Evolutionary conservation across 371 early-diverging fungal genomes (phyloP).

Genomic region (Apophysomyces variabilis): DNA sequence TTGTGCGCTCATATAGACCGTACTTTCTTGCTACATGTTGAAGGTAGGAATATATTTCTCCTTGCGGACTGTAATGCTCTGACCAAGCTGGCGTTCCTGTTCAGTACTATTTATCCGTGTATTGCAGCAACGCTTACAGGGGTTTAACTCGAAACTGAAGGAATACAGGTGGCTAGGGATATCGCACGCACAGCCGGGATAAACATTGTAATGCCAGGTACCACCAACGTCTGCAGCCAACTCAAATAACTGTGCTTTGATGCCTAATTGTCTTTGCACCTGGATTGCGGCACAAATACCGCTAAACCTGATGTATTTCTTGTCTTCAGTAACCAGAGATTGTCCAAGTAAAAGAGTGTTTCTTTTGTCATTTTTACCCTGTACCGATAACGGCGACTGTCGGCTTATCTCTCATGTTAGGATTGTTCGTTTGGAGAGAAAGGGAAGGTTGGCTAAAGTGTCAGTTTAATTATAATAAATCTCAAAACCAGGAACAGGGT

Average conservation of each 20-base stretch:
- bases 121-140: conserved; percentile 28
- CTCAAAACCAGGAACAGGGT: background rate
- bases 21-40: conserved; percentile 49
- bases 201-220: conserved; percentile 63
- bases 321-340: background rate
- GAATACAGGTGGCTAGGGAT: conserved; percentile 59
- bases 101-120: background rate
- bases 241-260: conserved; percentile 53
- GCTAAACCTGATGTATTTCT: conserved; percentile 39
- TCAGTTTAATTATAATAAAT: background rate
- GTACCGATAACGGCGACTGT: background rate
- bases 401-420: background rate
- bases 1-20: conserved; percentile 47
- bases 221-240: conserved; percentile 57
- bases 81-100: conserved; percentile 52
- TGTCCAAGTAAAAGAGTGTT: background rate
- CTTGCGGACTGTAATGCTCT: conserved; percentile 35
- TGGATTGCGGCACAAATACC: conserved; percentile 61
- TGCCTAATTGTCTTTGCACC: conserved; percentile 47
- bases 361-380: background rate
- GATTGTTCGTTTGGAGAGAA: background rate
- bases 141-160: conserved; percentile 51
- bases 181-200: conserved; percentile 68
- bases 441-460: background rate
- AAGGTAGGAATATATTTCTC: conserved; percentile 58